Base-by-base conservation (phyloP, 192 early-diverging fungal species). In the Martensiomyces pterosporus region DNA sequence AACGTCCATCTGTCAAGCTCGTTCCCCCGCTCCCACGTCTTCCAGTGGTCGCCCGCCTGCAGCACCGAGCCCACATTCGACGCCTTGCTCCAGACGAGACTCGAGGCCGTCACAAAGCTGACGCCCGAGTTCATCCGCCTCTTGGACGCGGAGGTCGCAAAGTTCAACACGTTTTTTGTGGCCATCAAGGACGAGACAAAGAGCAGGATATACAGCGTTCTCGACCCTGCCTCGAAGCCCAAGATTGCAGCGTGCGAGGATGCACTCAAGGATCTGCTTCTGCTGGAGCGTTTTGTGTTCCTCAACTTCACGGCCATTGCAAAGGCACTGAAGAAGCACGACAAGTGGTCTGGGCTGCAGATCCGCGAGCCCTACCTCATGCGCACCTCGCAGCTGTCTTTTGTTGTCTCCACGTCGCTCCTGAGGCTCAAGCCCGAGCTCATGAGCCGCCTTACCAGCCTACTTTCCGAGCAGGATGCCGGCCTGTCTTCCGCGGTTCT, bases 301-400 rank as follows among this genome's bases (percentile, higher is more conserved):
- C 72, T 92, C 26, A 92, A 90, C 76, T 90, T 88, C 39, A 91
- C 89, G 0, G 90, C 85, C 21, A 81, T 92, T 25, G 80, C 83
- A 39, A 92, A 92, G 76, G 89, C 89, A 24, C 74, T 92, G 38
- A 92, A 92, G 57, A 92, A 92, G 54, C 81, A 84, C 59, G 90
- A 91, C 66, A 81, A 86, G 48, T 86, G 87, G 78, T 85, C 87
- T 0, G 90, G 89, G 0, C 73, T 89, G 35, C 69, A 77, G 21
- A 75, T 91, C 29, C 75, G 80, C 27, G 86, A 89, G 51, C 76
- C 86, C 5, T 84, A 90, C 43, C 80, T 85, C 39, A 78, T 81
- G 43, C 81, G 83, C 9, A 80, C 86, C 25, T 71, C 75, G 34
- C 52, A 83, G 36, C 76, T 78, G 32, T 78, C 84, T 2, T 84